Evolutionary conservation across 2,329 filamentous ascomycete genomes (phyloP), one percentile per base, ranked within the genome.

Genomic region (Hypoxylon sp.): DNA sequence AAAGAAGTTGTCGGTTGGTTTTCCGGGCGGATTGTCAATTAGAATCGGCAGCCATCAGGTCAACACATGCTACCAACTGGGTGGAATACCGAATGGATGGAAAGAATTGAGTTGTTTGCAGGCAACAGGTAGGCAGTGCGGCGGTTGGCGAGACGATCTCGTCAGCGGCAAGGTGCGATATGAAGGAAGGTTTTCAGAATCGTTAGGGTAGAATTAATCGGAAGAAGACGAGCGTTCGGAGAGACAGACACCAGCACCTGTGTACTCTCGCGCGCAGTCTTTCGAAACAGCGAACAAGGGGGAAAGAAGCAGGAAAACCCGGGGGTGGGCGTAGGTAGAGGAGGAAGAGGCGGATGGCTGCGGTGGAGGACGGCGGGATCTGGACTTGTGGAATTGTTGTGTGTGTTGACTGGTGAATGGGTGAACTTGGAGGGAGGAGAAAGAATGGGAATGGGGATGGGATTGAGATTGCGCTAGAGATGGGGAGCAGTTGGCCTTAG

Each of bases 11-110:
- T 57, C 66, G 59, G 69, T 59, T 69, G 46, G 59, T 56, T 64
- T 69, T 20, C 10, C 72, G 60, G 33, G 33, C 20, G 73, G 62
- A 53, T 68, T 71, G 73, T 72, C 75, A 37, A n/a, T 53, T 30
- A 77, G 67, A 63, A 72, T 66, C 54, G 56, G 64, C 48, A 50
- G 75, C 75, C 75, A 76, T 77, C 62, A 71, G 71, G 64, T 71
- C 33, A 66, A 42, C 70, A 66, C 70, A 66, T 58, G 54, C 59
- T 66, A 64, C 65, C 55, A 60, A 69, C 70, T 66, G 56, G 63
- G 59, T 62, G 49, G 55, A 64, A 51, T 72, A 69, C 58, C 64
- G 68, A 71, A 71, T 55, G 68, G 66, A 64, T 54, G 71, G 66
- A 64, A 71, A 72, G 55, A 67, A 65, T 69, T 67, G 68, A 64